phyloP scores from a whole-genome alignment of 805 yeast species.

The Candida qinlingensis region DNA sequence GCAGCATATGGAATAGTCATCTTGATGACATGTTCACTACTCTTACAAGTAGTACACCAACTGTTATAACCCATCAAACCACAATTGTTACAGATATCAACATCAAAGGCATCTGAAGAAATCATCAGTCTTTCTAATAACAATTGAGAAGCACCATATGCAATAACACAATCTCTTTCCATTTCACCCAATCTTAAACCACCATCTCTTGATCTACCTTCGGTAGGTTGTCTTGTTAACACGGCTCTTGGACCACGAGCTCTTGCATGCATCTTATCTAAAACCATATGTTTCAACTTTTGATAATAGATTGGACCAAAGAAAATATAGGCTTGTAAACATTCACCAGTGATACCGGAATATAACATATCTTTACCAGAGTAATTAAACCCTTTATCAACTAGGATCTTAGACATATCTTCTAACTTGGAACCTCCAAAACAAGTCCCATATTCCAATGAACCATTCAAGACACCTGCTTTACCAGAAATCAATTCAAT shows the following conservation, averaged over 20 bases:
- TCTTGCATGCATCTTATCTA: conserved; percentile 99
- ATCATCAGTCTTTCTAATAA: conserved; percentile 91
- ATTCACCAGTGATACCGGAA: conserved; percentile 96
- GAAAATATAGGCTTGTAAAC: conserved; percentile 94
- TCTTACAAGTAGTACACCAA: conserved; percentile 96
- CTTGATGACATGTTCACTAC: conserved; percentile 76
- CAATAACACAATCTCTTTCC: conserved; percentile 99
- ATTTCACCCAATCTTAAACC: conserved; percentile 98
- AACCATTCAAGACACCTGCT: conserved; percentile 92
- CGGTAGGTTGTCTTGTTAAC: conserved; percentile 95
- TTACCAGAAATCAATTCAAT: conserved; percentile 93
- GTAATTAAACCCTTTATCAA: conserved; percentile 87
- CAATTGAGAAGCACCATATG: conserved; percentile 96
- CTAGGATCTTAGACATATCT: conserved; percentile 88
- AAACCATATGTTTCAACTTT: conserved; percentile 96
- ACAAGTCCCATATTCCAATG: conserved; percentile 94
- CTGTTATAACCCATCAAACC: conserved; percentile 97
- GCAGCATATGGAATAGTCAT: conserved; percentile 99
- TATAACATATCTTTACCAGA: conserved; percentile 97
- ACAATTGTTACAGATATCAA: conserved; percentile 88
- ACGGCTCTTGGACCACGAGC: conserved; percentile 99
- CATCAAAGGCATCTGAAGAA: conserved; percentile 96
- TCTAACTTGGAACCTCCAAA: conserved; percentile 96
- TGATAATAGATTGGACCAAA: conserved; percentile 98
- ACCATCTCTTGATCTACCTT: conserved; percentile 98